Evolutionary conservation across 2,329 filamentous ascomycete genomes (phyloP), one percentile per base, ranked within the genome.

Genomic region (Fusarium nelsonii): DNA sequence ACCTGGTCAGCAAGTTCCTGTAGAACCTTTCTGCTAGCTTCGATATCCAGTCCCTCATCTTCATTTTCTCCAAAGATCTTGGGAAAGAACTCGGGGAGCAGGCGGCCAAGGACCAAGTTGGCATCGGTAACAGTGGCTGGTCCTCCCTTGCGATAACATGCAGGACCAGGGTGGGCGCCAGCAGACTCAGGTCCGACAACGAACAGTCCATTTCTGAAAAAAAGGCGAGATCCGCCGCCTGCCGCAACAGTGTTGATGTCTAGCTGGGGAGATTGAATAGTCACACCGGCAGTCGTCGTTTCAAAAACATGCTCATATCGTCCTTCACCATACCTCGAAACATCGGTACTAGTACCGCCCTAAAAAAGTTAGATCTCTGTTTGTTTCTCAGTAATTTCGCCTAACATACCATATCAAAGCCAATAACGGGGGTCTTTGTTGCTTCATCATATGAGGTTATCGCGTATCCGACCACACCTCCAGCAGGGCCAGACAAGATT

Each of bases 211-310:
- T 97, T 97, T 66, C 88, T 89, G 86, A 93, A 97, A 79, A 97
- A 96, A 5, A 97, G 84, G 32, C 91, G 85, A 1, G 92, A 95
- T 8, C 93, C 93, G 67, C 94, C 94, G 46, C 94, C 94, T 4
- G 94, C 94, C 8, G 94, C 94, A 1, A 97, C 94, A 0, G 94
- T 97, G 78, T 97, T 97, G 81, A 97, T 97, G 75, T 97, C 94
- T 0, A 97, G 85, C 75, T 97, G 94, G 0, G 94, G 94, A 1
- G 92, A 94, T 74, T 97, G 94, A 30, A 97, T 96, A 1, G 94
- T 95, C 1, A 97, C 92, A n/a, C 94, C 94, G 0, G 94, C 94
- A 1, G 93, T 97, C 0, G 93, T 97, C 0, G 94, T 97, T 79
- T 97, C 94, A 71, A 97, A 97, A 1, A 97, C 93, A 74, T 97